These are phyloP conservation scores for Flaveria ramosissima DNA, from an alignment of 129 eudicot species.

Conservation along the genomic window DNA sequence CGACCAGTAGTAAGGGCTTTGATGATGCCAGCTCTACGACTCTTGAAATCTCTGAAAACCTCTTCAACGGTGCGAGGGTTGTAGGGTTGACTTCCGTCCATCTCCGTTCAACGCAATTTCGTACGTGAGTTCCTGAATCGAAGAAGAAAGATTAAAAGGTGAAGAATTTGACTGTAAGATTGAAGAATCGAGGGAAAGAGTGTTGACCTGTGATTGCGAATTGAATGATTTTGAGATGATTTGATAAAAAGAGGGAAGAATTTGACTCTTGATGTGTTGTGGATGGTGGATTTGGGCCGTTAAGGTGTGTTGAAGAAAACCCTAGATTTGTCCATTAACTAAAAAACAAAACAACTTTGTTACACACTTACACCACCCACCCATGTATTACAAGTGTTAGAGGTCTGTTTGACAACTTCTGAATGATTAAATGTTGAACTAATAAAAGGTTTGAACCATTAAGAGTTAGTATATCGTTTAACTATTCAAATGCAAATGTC, in stretches of 20 bases:
- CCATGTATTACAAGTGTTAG: too few species aligned
- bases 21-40: slow-evolving; percentile 69
- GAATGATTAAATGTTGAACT: too few species aligned
- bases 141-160: slow-evolving; percentile 28
- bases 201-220: slow-evolving; percentile 30
- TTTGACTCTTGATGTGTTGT: slow-evolving; percentile 19
- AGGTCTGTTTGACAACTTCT: too few species aligned
- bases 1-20: slow-evolving; percentile 76
- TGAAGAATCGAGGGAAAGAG: slow-evolving; percentile 13
- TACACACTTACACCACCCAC: too few species aligned
- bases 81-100: slow-evolving; percentile 72
- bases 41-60: slow-evolving; percentile 71
- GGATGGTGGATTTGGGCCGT: slow-evolving; percentile 36
- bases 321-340: slow-evolving; percentile 31
- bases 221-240: slow-evolving; percentile 15
- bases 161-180: not conserved
- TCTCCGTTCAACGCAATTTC: slow-evolving; percentile 29
- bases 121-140: slow-evolving; percentile 28
- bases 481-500: too few species aligned
- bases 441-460: too few species aligned
- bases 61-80: slow-evolving; percentile 77
- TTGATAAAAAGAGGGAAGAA: slow-evolving; percentile 30
- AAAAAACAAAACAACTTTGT: not conserved
- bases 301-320: slow-evolving; percentile 8
- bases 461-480: too few species aligned